phyloP scores from a whole-genome alignment of 805 yeast species.

The Wickerhamiella occidentalis region DNA sequence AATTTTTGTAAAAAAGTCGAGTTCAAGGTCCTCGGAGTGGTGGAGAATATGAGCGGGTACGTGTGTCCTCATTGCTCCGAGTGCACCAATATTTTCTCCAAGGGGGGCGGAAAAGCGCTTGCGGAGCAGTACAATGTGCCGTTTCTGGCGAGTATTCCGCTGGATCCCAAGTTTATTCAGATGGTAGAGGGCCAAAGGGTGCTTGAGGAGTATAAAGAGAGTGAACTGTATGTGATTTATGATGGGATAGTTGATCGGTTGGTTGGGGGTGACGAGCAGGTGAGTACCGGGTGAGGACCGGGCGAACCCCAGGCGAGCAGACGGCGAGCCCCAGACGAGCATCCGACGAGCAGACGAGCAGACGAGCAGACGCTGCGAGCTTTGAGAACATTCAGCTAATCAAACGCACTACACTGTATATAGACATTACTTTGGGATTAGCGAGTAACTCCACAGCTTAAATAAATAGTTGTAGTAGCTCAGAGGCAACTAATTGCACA shows the following conservation, averaged over 20 bases:
- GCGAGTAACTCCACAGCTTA: no score
- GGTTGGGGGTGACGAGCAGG: background rate
- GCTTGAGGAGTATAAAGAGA: slow-evolving; percentile 22
- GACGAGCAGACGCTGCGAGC: no score
- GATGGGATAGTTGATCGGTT: slow-evolving; percentile 27
- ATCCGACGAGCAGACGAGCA: no score
- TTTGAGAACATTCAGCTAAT: no score
- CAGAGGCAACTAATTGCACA: no score
- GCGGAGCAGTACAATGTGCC: slow-evolving; percentile 51
- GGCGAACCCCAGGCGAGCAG: no score
- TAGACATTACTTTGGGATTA: no score
- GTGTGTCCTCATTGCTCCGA: slow-evolving; percentile 90
- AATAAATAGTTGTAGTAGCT: no score
- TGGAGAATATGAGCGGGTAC: slow-evolving; percentile 96
- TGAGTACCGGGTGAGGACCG: no score
- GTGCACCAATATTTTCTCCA: slow-evolving; percentile 73
- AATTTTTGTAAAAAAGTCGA: slow-evolving; percentile 83
- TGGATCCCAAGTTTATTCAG: slow-evolving; percentile 84
- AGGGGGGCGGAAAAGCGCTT: slow-evolving; percentile 77
- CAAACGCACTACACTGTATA: no score
- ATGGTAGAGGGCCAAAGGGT: slow-evolving; percentile 59
- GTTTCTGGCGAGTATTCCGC: slow-evolving; percentile 80
- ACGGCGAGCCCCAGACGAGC: no score
- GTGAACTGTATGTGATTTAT: slow-evolving; percentile 36
- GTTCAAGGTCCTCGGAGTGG: slow-evolving; percentile 66